A percentile compares a stretch with the other conserved stretches of the same genome.
Conservation (phyloP, 176 grass and related monocot species). For the Carex littledalei region DNA sequence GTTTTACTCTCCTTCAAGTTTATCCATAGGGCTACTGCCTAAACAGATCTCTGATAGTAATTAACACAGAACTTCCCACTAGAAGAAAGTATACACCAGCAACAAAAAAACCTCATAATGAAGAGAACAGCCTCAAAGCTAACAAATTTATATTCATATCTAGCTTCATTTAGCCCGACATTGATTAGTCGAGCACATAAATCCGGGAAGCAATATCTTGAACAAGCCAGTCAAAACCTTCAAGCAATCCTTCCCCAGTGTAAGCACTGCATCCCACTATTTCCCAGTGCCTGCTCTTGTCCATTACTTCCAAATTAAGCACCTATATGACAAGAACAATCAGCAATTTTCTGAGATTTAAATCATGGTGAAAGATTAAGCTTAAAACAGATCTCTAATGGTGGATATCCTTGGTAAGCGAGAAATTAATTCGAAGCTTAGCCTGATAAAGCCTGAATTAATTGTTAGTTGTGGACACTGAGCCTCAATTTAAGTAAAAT, state of each 20-base stretch:
- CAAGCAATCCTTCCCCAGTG: constrained; percentile 56
- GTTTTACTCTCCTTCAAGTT: not conserved
- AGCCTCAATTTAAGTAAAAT: not conserved
- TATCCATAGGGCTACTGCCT: not conserved
- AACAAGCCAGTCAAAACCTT: constrained; percentile 80
- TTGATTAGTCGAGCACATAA: constrained; percentile 46
- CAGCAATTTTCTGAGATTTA: not conserved
- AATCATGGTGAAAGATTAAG: not conserved
- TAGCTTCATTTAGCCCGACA: not conserved
- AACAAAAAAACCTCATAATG: not conserved
- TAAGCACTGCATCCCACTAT: constrained; percentile 80
- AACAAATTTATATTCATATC: not conserved
- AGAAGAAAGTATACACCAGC: not conserved
- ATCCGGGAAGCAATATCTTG: constrained; percentile 79
- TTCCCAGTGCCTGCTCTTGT: constrained; percentile 60
- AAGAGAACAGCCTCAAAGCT: not conserved
- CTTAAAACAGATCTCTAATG: not conserved
- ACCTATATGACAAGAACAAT: constrained; percentile 32
- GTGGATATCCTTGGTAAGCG: not conserved
- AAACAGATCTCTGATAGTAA: not conserved
- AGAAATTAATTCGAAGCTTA: not conserved
- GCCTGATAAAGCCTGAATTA: not conserved
- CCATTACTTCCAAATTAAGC: constrained; percentile 74
- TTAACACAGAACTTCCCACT: not conserved
- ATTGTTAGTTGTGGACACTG: not conserved